These are phyloP conservation scores for Alternaria sp. DNA, from an alignment of 2,329 filamentous ascomycete genomes.

Conservation along the genomic window DNA sequence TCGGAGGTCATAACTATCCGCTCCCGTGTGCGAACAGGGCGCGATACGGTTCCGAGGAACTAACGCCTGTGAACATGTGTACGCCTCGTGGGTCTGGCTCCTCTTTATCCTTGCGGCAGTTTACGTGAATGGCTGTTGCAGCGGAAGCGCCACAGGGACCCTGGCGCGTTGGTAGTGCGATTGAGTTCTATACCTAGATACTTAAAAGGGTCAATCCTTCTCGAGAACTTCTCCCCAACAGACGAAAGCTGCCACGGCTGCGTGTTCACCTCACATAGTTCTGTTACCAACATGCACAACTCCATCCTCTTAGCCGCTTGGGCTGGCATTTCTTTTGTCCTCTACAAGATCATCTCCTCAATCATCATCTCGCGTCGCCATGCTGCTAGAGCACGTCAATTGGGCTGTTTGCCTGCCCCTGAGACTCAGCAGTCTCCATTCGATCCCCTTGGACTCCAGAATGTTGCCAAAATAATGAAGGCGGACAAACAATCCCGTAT, in stretches of 20 bases:
- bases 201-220: neutral
- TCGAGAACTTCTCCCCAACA: neutral
- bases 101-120: neutral
- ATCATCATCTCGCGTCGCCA: constrained; percentile 38
- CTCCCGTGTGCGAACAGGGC: neutral
- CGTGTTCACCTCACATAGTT: neutral
- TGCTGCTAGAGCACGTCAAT: constrained; percentile 40
- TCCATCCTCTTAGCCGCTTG: constrained; percentile 38
- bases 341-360: constrained; percentile 39
- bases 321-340: constrained; percentile 35
- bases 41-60: neutral
- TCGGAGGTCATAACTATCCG: neutral
- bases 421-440: constrained; percentile 48
- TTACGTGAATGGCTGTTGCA: neutral
- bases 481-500: constrained; percentile 44
- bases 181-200: neutral
- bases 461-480: constrained; percentile 49
- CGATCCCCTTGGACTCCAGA: constrained; percentile 59
- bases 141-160: neutral
- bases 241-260: neutral
- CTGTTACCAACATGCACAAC: constrained; percentile 32
- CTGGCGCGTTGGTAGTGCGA: neutral
- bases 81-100: neutral
- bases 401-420: constrained; percentile 53
- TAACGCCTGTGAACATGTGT: neutral